Conservation (phyloP, 116 monocot species). For the Iris pallida region DNA sequence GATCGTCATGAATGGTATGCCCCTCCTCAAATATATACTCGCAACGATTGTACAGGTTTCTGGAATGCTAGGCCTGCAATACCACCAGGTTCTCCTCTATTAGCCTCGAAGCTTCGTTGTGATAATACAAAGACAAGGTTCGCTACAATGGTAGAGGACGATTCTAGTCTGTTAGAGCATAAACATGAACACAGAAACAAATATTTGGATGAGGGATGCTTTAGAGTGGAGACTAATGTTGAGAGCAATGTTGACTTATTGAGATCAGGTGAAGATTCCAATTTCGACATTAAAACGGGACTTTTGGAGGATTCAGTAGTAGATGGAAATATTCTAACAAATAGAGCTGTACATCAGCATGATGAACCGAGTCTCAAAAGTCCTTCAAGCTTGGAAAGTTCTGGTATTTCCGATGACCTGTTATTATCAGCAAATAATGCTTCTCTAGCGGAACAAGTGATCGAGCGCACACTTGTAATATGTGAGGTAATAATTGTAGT, state of each 20-base stretch:
- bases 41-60: slow-evolving; percentile 66
- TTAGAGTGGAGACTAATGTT: slow-evolving; percentile 40
- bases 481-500: slow-evolving; percentile 52
- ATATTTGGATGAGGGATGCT: slow-evolving; percentile 25
- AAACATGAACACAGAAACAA: slow-evolving; percentile 13
- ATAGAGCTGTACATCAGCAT: slow-evolving; percentile 25
- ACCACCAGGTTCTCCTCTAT: slow-evolving; percentile 25
- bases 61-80: slow-evolving; percentile 58
- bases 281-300: slow-evolving; percentile 39
- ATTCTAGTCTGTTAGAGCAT: slow-evolving; percentile 22
- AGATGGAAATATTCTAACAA: slow-evolving; percentile 35
- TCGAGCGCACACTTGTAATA: slow-evolving; percentile 84
- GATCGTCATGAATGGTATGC: slow-evolving; percentile 97
- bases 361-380: slow-evolving; percentile 21
- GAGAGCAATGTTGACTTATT: slow-evolving; percentile 27
- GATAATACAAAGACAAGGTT: slow-evolving; percentile 11
- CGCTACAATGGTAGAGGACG: slow-evolving; percentile 10
- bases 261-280: slow-evolving; percentile 11
- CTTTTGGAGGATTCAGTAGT: slow-evolving; percentile 30
- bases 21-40: slow-evolving; percentile 63
- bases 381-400: slow-evolving; percentile 21
- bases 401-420: slow-evolving; percentile 29
- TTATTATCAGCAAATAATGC: slow-evolving; percentile 38
- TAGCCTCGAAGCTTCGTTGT: slow-evolving; percentile 21
- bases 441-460: slow-evolving; percentile 65